Evolutionary conservation across 495 filamentous ascomycete genomes (phyloP).

Genomic region (Niebla homalea): DNA sequence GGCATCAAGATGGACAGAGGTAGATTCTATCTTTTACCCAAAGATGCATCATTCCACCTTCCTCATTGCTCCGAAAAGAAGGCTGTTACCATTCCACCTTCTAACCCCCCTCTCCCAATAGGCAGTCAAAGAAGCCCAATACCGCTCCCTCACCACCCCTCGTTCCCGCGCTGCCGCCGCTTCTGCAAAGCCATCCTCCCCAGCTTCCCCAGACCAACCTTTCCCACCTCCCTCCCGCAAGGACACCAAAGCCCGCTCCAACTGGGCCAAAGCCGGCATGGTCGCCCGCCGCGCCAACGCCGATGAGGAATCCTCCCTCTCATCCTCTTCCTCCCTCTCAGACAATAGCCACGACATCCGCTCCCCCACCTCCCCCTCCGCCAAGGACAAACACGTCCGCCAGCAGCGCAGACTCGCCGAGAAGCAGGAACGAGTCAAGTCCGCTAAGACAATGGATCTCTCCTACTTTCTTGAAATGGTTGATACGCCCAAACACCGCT

Average conservation of each 20-base stretch:
- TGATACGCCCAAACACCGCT: slow-evolving; percentile 66
- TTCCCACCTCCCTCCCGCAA: slow-evolving; percentile 12
- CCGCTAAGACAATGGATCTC: slow-evolving; percentile 69
- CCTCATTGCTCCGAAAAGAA: not conserved
- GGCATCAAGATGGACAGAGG: slow-evolving; percentile 53
- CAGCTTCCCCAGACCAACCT: slow-evolving; percentile 6
- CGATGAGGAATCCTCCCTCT: slow-evolving; percentile 34
- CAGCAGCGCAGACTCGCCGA: slow-evolving; percentile 17
- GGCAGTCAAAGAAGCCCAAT: slow-evolving; percentile 51
- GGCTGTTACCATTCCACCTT: not conserved
- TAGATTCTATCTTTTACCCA: slow-evolving; percentile 23
- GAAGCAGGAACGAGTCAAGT: slow-evolving; percentile 25
- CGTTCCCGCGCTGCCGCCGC: slow-evolving; percentile 19
- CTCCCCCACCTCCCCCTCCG: slow-evolving; percentile 16
- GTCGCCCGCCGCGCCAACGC: slow-evolving; percentile 59
- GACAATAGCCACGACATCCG: slow-evolving; percentile 18
- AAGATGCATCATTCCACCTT: slow-evolving; percentile 1
- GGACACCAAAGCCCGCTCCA: slow-evolving; percentile 27
- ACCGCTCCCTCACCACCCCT: slow-evolving; percentile 39
- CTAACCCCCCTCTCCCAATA: slow-evolving; percentile 15
- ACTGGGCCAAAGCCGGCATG: slow-evolving; percentile 60
- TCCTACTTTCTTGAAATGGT: slow-evolving; percentile 93
- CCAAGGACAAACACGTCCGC: slow-evolving; percentile 23
- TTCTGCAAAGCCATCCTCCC: not conserved
- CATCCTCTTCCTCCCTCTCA: not conserved